Conservation (phyloP, 176 grass and related monocot species). For the Carex kokanica region DNA sequence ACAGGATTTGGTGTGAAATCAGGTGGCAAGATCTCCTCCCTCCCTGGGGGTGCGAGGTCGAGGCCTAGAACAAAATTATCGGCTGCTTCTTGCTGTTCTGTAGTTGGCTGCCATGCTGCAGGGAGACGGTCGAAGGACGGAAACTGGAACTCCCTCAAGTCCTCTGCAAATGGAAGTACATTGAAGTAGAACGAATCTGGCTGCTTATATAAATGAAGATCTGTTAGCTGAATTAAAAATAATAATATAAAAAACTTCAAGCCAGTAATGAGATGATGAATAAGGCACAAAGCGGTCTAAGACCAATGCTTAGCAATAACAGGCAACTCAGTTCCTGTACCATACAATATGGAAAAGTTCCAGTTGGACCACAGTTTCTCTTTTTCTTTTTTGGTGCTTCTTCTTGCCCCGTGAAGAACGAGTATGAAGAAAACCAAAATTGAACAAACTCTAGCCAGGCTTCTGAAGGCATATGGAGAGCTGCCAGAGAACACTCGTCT, state of each 20-base stretch:
- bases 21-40: conserved; percentile 70
- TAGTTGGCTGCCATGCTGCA: conserved; percentile 54
- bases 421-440: not conserved
- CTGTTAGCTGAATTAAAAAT: conserved; percentile 24
- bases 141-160: conserved; percentile 83
- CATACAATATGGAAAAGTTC: not conserved
- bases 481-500: too few relatives aligned
- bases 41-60: conserved; percentile 66
- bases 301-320: not conserved
- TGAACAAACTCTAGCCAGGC: not conserved
- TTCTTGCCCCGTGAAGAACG: not conserved
- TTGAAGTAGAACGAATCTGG: conserved; percentile 94
- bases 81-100: conserved; percentile 75
- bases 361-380: not conserved
- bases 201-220: conserved; percentile 38
- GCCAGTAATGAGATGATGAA: not conserved
- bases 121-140: conserved; percentile 62
- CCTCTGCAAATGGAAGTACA: conserved; percentile 89
- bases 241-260: not conserved
- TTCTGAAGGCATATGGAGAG: too few relatives aligned
- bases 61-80: conserved; percentile 87
- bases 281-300: not conserved
- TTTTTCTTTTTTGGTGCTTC: not conserved
- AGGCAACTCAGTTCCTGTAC: not conserved
- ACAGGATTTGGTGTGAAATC: conserved; percentile 90